These are phyloP conservation scores for Colletotrichum musae DNA, from an alignment of 2,329 filamentous ascomycete genomes.

Conservation along the genomic window DNA sequence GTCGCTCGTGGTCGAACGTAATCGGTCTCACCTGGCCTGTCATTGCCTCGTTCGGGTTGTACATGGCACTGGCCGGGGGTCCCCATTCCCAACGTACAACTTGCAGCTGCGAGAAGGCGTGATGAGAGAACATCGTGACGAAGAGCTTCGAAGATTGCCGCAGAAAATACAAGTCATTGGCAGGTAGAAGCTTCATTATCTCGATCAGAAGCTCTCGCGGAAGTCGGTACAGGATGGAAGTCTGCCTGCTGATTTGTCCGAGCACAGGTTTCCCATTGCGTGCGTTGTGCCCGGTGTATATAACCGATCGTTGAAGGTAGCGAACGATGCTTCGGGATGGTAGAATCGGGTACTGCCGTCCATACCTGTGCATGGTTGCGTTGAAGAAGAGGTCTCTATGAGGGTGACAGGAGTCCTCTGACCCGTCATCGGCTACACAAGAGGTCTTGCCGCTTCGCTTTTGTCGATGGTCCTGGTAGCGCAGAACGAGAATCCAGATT, in stretches of 20 bases:
- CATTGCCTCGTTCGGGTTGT: background rate
- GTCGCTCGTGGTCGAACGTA: background rate
- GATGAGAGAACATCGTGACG: background rate
- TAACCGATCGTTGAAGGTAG: background rate
- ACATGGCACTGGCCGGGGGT: background rate
- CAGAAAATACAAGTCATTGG: background rate
- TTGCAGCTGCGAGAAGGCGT: background rate
- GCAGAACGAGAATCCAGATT: too few relatives aligned
- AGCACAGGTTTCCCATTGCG: background rate
- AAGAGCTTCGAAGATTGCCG: constrained; percentile 2
- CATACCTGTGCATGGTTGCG: too few relatives aligned
- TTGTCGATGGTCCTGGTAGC: too few relatives aligned
- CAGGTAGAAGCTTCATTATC: constrained; percentile 2
- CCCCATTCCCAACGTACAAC: too few relatives aligned
- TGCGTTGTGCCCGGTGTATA: background rate
- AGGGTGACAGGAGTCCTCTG: too few relatives aligned
- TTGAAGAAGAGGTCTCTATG: too few relatives aligned
- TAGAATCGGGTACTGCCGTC: too few relatives aligned
- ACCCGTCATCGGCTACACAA: too few relatives aligned
- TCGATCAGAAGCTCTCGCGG: background rate
- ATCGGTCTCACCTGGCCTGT: background rate
- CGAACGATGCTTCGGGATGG: too few relatives aligned
- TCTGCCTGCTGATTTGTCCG: background rate
- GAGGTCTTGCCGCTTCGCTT: too few relatives aligned
- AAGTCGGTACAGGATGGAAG: background rate